Evolutionary conservation across 2,329 filamentous ascomycete species (phyloP).

Genomic region (Stagonosporopsis rhizophila): DNA sequence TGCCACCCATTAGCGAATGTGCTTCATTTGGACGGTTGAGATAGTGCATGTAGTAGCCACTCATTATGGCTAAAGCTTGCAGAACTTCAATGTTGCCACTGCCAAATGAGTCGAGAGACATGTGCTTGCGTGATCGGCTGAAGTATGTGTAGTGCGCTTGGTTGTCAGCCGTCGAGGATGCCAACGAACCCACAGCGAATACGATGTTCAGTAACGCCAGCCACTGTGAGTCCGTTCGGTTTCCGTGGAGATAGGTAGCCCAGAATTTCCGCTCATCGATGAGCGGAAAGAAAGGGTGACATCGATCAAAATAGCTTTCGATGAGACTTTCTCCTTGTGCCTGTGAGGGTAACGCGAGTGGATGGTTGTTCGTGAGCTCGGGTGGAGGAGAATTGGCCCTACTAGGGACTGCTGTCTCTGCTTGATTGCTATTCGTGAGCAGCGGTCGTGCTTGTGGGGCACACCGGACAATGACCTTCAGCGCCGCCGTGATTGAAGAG

Average conservation of each 20-base stretch:
- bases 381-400: conserved; percentile 48
- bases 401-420: conserved; percentile 47
- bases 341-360: conserved; percentile 61
- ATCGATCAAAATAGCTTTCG: conserved; percentile 77
- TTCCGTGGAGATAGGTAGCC: conserved; percentile 67
- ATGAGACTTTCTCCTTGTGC: conserved; percentile 73
- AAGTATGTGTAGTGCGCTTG: conserved; percentile 75
- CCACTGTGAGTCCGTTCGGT: conserved; percentile 73
- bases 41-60: conserved; percentile 80
- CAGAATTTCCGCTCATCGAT: conserved; percentile 75
- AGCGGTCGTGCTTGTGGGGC: conserved; percentile 59
- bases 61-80: conserved; percentile 74
- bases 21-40: conserved; percentile 80
- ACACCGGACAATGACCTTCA: conserved; percentile 71
- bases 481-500: conserved; percentile 76
- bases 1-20: conserved; percentile 74
- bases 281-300: conserved; percentile 76
- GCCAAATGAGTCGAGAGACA: conserved; percentile 71
- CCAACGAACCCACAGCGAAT: conserved; percentile 76
- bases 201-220: conserved; percentile 77
- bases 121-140: conserved; percentile 69
- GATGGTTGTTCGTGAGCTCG: conserved; percentile 40
- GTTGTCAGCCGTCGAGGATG: conserved; percentile 67
- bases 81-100: conserved; percentile 76
- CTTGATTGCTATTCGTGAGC: conserved; percentile 54